phyloP scores from a whole-genome alignment of 495 filamentous ascomycete species.

The Eremomyces bilateralis region DNA sequence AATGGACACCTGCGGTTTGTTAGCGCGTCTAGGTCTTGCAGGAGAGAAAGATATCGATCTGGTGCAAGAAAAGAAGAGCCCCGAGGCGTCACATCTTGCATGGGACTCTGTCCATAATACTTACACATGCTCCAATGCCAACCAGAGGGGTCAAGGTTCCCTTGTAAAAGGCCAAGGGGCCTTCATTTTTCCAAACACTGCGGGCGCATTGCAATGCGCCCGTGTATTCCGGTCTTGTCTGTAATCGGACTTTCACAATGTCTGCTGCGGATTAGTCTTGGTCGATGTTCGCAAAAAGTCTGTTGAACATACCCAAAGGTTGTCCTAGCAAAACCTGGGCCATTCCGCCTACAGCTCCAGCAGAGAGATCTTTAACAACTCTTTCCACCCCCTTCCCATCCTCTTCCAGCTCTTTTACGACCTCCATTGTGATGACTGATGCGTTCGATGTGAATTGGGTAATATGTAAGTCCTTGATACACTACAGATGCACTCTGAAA shows the following conservation, averaged over 20 bases:
- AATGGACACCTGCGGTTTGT: conserved; percentile 43
- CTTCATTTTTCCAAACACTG: conserved; percentile 74
- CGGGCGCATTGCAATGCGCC: conserved; percentile 59
- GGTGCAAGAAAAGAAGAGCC: conserved; percentile 2
- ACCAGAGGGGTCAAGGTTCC: conserved; percentile 90
- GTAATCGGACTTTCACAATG: conserved; percentile 93
- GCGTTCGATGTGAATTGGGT: too few species aligned
- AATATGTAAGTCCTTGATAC: too few species aligned
- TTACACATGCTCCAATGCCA: conserved; percentile 86
- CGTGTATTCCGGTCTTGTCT: conserved; percentile 64
- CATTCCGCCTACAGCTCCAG: conserved; percentile 77
- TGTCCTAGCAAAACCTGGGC: conserved; percentile 89
- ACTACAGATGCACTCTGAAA: too few species aligned
- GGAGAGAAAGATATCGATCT: not conserved
- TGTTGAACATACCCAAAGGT: conserved; percentile 45
- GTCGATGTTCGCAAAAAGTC: not conserved
- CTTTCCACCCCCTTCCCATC: conserved; percentile 14
- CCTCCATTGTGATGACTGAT: conserved; percentile 2
- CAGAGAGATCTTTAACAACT: conserved; percentile 79
- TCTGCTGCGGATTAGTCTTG: conserved; percentile 28
- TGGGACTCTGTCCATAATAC: too few species aligned
- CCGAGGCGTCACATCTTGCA: too few species aligned
- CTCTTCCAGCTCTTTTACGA: conserved; percentile 6
- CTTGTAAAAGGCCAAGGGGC: conserved; percentile 88
- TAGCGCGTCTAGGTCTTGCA: not conserved